Percentiles rank a stretch among this genome's conserved stretches.
Conservation (phyloP, 2,329 filamentous ascomycete species). For the Colletotrichum godetiae region DNA sequence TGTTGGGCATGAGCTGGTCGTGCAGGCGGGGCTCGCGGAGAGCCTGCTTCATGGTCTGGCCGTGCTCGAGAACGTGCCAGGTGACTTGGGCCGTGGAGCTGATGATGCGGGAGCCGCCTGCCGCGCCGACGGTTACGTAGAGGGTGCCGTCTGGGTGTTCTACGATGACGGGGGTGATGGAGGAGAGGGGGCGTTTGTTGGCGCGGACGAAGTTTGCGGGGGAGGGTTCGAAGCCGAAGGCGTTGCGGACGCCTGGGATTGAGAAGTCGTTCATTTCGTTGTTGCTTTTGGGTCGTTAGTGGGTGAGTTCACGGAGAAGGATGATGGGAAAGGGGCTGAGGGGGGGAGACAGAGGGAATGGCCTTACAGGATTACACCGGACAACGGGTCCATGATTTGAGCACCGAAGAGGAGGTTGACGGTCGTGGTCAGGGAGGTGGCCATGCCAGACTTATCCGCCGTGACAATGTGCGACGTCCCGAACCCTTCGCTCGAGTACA, state of each 20-base stretch:
- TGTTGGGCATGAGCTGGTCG: constrained; percentile 83
- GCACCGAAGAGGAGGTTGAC: constrained; percentile 90
- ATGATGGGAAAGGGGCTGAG: neutral
- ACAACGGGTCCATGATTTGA: constrained; percentile 80
- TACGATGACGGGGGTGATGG: constrained; percentile 83
- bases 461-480: constrained; percentile 81
- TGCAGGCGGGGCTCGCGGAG: constrained; percentile 78
- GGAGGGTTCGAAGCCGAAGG: constrained; percentile 86
- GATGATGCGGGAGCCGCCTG: constrained; percentile 86
- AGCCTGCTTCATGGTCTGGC: constrained; percentile 68
- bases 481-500: constrained; percentile 76
- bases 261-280: constrained; percentile 85
- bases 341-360: constrained; percentile 52
- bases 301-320: neutral
- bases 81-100: constrained; percentile 81
- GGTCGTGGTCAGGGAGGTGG: constrained; percentile 86
- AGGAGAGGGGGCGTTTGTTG: constrained; percentile 84
- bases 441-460: constrained; percentile 78
- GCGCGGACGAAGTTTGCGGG: constrained; percentile 85
- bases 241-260: constrained; percentile 80
- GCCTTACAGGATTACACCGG: constrained; percentile 80
- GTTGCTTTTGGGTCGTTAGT: constrained; percentile 54
- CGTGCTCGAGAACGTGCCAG: constrained; percentile 77
- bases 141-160: constrained; percentile 72
- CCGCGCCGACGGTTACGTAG: constrained; percentile 78